Base-by-base conservation (phyloP, 441 rosid species). In the Bruguiera hainesii region DNA sequence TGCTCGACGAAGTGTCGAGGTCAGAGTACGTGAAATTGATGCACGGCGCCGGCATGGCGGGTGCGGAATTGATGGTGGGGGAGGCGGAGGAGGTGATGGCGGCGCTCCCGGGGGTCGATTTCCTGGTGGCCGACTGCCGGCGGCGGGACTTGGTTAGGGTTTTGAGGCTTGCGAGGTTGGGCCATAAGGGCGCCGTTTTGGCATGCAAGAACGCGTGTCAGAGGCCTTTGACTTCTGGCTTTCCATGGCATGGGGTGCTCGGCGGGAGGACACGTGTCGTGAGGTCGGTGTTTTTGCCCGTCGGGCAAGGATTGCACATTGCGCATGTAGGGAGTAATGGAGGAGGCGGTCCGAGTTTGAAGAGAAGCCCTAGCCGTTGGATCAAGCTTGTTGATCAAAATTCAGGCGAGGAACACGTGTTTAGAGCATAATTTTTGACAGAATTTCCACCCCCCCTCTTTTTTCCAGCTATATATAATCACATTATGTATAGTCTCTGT, bases 301-400 rank as follows among this genome's bases (percentile, higher is more conserved):
- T 90, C 2, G 96, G 93, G 20, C 74, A 75, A n/a, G 97, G 98
- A 10, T 77, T 93, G 70, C 93, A 88, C 73, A 77, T 93, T 4
- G 93, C 80, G 56, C 83, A 88, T 73, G 69, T 86, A 25, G 88
- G 87, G 39, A 80, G 84, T 29, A 16, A 48, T 0, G 5, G 49
- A 7, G 65, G 58, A 26, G 18, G 50, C 50, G 18, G 50, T 50
- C 64, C 48, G 39, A 50, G 66, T 6, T 28, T 62, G 30, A 79
- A 61, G 60, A 78, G 63, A 37, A 42, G 69, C 63, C 67, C 71
- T 76, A 82, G 86, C 81, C 87, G 90, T 73, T 91, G 97, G 97
- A 87, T 89, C 60, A 86, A 72, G 76, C 91, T 80, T 59, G 70
- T 84, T 15, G 97, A 89, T 82, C 83, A 64, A 62, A 75, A 60